phyloP scores from a whole-genome alignment of 345 rosid species.

The Citrus hindsii region DNA sequence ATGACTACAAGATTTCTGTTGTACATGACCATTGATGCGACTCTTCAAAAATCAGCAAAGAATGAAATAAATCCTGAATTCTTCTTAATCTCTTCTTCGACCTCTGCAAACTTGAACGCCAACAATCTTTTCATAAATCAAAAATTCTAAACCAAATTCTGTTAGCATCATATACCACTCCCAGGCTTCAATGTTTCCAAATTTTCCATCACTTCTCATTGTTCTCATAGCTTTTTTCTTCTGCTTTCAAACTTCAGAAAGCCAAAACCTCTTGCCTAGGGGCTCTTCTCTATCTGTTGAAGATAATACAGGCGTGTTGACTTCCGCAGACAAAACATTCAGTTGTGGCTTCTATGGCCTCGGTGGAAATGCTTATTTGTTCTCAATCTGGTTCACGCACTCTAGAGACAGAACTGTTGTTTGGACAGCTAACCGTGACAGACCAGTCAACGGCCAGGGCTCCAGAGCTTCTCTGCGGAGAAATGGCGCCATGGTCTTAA shows the following conservation, averaged over 20 bases:
- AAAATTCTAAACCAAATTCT: too few species aligned
- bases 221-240: slow-evolving; percentile 10
- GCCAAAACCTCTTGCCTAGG: slow-evolving; percentile 1
- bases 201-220: background rate
- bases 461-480: slow-evolving; percentile 27
- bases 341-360: slow-evolving; percentile 38
- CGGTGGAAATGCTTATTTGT: slow-evolving; percentile 39
- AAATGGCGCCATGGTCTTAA: slow-evolving; percentile 31
- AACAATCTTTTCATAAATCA: too few species aligned
- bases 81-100: too few species aligned
- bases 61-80: too few species aligned
- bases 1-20: too few species aligned
- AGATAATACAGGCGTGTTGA: slow-evolving; percentile 17
- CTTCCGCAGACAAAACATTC: slow-evolving; percentile 32
- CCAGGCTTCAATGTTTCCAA: background rate
- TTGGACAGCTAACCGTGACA: slow-evolving; percentile 46
- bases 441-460: slow-evolving; percentile 39
- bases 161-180: background rate
- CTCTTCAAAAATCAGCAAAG: too few species aligned
- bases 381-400: slow-evolving; percentile 40
- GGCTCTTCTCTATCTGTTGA: slow-evolving; percentile 34
- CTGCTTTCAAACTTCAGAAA: slow-evolving; percentile 6
- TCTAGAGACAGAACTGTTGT: slow-evolving; percentile 28
- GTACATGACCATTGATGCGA: too few species aligned
- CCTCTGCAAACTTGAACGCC: too few species aligned